Evolutionary conservation across 345 rosid genomes (phyloP), one percentile per base, ranked within the genome.

Genomic region (Salix purpurea): DNA sequence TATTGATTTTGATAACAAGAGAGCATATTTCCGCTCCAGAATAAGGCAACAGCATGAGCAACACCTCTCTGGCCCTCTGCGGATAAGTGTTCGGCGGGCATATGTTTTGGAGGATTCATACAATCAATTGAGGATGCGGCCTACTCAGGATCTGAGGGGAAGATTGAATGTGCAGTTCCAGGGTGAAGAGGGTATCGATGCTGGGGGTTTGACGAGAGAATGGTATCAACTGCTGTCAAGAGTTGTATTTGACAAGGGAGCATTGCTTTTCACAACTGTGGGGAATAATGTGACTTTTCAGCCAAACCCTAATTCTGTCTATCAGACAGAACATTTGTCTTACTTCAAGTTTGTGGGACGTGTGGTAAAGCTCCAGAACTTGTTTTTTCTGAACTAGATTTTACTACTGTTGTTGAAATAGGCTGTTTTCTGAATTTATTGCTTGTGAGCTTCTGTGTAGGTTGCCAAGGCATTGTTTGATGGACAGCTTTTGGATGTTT

Each of bases 171-270:
- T 95, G 78, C 97, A 91, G 78, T 95, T 95, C 84, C 99, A 95
- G 85, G 98, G 98, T 78, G 99, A 95, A 78, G 99, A 95, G 84
- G 99, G 99, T 67, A 93, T 95, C 81, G 99, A 95, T 91, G 99
- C 99, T 68, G 99, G 99, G 46, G 99, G 99, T 68, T 86, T 95
- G 79, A 95, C 98, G 5, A 87, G 99, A 79, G 99, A 95, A 83
- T 95, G 98, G 99, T 95, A 95, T 90, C 99, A 95, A 81, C 78
- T 95, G 71, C 80, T 95, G 75, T 93, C 99, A 13, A 95, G 99
- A 85, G 97, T 95, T 73, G 88, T 95, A 79, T 95, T 95, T 74
- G 98, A 93, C 87, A 93, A 92, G 87, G 96, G 94, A 65, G 96
- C 99, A 36, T 85, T 95, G 83, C 97, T 93, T 67, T 95, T 93